Percentiles rank a stretch among this genome's conserved stretches.
phyloP scores from a whole-genome alignment of 768 basidiomycete species.

The Ramaria rubella region DNA sequence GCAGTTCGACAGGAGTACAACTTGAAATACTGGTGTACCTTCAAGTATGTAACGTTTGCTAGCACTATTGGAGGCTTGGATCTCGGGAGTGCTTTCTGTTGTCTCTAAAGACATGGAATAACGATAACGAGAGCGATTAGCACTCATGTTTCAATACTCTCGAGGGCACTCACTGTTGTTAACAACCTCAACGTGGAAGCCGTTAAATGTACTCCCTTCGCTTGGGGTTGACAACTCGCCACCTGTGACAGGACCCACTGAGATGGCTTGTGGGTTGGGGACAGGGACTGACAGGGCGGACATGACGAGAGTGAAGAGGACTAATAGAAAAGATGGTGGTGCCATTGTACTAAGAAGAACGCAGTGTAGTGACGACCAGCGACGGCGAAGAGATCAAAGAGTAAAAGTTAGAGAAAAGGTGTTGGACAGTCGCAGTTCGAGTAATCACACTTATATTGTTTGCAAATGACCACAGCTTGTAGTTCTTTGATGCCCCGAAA shows the following conservation, averaged over 20 bases:
- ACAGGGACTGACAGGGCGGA: background rate
- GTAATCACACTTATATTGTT: no score
- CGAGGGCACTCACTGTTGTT: background rate
- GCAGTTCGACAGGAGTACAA: no score
- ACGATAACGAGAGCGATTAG: background rate
- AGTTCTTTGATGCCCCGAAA: no score
- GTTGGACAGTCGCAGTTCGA: no score
- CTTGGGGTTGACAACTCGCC: background rate
- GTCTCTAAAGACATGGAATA: no score
- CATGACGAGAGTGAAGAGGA: background rate
- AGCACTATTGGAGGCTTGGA: no score
- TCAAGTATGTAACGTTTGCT: no score
- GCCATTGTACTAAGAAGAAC: background rate
- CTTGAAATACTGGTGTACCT: no score
- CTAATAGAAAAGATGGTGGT: background rate
- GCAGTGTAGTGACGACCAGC: conserved; percentile 1
- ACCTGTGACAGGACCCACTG: background rate
- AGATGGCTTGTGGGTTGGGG: background rate
- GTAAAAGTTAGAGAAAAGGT: background rate
- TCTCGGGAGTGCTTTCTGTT: no score
- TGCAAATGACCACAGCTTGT: no score
- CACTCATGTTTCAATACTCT: background rate
- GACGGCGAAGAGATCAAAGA: background rate
- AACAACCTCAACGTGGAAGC: background rate
- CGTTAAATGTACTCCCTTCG: conserved; percentile 1